A percentile compares a stretch with the other conserved stretches of the same genome.
phyloP scores from a whole-genome alignment of 2,329 filamentous ascomycete species.

The Ophiostoma triangulosporum region DNA sequence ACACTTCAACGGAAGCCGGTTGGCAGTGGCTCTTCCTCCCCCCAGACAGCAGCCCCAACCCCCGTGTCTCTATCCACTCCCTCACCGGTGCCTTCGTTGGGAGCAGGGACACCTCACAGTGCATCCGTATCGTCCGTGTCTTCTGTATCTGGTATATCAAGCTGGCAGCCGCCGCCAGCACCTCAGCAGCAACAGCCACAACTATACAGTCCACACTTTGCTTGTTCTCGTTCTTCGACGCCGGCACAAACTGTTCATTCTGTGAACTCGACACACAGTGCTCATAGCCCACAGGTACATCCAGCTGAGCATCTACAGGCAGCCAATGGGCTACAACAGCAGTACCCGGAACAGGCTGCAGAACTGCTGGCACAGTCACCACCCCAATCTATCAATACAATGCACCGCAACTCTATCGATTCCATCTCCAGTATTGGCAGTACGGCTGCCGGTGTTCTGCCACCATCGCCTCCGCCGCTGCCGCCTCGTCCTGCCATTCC shows the following conservation, averaged over 20 bases:
- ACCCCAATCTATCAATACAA: conserved; percentile 1
- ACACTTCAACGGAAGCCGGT: conserved; percentile 4
- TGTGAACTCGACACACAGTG: not conserved
- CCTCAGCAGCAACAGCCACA: not conserved
- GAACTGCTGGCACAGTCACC: conserved; percentile 7
- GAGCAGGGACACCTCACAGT: conserved; percentile 1
- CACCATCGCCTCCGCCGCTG: not conserved
- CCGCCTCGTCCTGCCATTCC: not conserved
- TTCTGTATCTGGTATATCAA: not conserved
- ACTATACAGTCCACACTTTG: not conserved
- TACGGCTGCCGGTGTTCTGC: not conserved
- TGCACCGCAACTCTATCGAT: conserved; percentile 8
- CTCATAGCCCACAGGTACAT: not conserved
- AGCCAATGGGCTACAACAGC: not conserved
- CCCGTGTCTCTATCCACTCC: not conserved
- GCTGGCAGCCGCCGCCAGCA: not conserved
- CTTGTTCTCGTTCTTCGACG: not conserved
- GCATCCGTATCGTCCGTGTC: conserved; percentile 7
- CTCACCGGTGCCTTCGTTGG: not conserved
- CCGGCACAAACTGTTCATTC: conserved; percentile 7
- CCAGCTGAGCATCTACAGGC: not conserved
- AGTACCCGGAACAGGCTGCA: conserved; percentile 7
- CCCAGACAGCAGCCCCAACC: not conserved
- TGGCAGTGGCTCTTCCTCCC: not conserved
- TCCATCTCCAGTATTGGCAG: not conserved